Evolutionary conservation across 805 yeast species (phyloP), one percentile per base, ranked within the genome.

Genomic region (Yarrowia yakushimensis): DNA sequence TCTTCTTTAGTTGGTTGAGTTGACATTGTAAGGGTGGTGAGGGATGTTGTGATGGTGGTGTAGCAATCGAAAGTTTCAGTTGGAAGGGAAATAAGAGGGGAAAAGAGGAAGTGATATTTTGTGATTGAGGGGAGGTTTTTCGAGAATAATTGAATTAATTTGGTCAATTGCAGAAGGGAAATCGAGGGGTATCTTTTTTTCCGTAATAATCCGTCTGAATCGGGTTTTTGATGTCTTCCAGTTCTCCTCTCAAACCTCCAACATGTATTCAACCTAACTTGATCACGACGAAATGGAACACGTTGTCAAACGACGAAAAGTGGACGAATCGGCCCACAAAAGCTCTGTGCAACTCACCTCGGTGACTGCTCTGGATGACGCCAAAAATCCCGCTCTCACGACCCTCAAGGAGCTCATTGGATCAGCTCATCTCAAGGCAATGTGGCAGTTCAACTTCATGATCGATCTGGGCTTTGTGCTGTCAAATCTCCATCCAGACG

Each of bases 381-480:
- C 17, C 1, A 66, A 65, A 20, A 68, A 70, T 41, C 50, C 27
- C 10, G 70, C 64, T 13, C 45, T 69, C 2, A 46, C 68, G 20
- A 37, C 63, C 2, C 63, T 72, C 22, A 27, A 34, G 2, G 70
- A 70, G 13, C 36, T 72, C 25, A 62, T 72, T n/a, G 67, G 71
- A 9, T 63, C 60, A 5, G 54, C 52, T 2, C 67, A 65, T 36
- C 61, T 72, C 18, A 48, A 28, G 2, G 61, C 62, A 17, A 69
- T 70, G 72, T 72, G 71, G 68, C 74, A 73, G 63, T 71, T 73
- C 68, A 73, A 72, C 39, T 73, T 66, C 65, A 65, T 68, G 68
- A 66, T 67, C 15, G 66, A 67, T 45, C 61, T 71, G 13, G 64
- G 63, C 7, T 73, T 67, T 62, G 67, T 71, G 18, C 60, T 71